Percentiles rank a stretch among this genome's conserved stretches.
phyloP scores from a whole-genome alignment of 2,329 filamentous ascomycete species.

The Hysterium pulicare region DNA sequence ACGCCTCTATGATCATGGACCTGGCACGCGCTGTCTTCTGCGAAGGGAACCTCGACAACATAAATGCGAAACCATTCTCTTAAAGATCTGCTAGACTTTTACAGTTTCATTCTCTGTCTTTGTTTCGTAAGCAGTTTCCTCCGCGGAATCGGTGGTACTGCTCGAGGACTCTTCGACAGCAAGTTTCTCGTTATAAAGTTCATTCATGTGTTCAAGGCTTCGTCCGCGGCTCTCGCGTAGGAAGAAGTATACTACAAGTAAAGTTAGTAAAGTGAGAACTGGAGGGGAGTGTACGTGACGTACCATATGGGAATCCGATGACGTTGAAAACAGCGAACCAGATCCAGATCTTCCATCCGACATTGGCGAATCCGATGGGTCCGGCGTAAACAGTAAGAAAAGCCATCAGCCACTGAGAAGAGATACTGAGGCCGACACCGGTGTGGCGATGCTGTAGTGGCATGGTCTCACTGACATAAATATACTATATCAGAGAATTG shows the following conservation, averaged over 20 bases:
- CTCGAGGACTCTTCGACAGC: slow-evolving; percentile 1
- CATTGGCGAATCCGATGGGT: slow-evolving; percentile 28
- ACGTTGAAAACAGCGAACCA: slow-evolving; percentile 33
- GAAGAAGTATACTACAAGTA: slow-evolving; percentile 22
- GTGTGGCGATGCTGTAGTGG: slow-evolving; percentile 35
- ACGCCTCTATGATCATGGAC: no score
- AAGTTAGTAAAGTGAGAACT: slow-evolving; percentile 11
- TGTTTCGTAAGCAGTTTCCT: not conserved
- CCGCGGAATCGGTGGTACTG: not conserved
- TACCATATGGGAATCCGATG: slow-evolving; percentile 29
- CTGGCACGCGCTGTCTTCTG: no score
- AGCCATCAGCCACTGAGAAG: slow-evolving; percentile 33
- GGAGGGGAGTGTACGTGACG: slow-evolving; percentile 25
- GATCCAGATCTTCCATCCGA: slow-evolving; percentile 35
- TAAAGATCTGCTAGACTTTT: no score
- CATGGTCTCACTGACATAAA: slow-evolving; percentile 33
- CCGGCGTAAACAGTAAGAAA: slow-evolving; percentile 37
- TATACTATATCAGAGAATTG: slow-evolving; percentile 15
- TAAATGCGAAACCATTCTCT: no score
- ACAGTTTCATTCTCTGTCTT: not conserved
- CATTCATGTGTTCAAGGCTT: slow-evolving; percentile 27
- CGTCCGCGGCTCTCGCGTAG: slow-evolving; percentile 23
- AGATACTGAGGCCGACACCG: slow-evolving; percentile 29
- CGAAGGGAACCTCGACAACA: no score
- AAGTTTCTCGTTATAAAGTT: slow-evolving; percentile 12